Percentiles rank a stretch among this genome's conserved stretches.
Evolutionary conservation across 192 early-diverging fungal species (phyloP).

Genomic region (Kickxella alabastrina): DNA sequence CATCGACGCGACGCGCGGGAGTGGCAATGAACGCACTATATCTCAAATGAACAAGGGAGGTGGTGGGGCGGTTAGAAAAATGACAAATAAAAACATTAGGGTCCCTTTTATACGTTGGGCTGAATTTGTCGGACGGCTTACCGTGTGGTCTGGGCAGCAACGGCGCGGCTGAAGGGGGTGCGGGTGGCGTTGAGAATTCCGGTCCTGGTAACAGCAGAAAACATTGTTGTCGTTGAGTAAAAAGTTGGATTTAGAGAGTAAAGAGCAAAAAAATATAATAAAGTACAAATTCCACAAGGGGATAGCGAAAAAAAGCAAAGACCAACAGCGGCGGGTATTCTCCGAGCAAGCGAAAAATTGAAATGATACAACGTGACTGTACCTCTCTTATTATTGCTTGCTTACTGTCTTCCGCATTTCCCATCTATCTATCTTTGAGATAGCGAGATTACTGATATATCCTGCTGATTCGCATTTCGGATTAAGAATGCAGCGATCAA

Average conservation of each 20-base stretch:
- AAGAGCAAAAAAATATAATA: conserved; percentile 1
- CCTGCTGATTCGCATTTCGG: too few species aligned
- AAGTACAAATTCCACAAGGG: not conserved
- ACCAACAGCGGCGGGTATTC: too few species aligned
- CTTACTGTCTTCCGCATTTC: too few species aligned
- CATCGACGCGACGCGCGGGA: conserved; percentile 17
- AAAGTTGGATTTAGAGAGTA: conserved; percentile 1
- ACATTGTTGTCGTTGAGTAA: conserved; percentile 13
- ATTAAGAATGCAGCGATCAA: too few species aligned
- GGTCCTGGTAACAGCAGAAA: conserved; percentile 28
- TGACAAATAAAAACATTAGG: not conserved
- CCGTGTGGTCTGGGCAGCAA: conserved; percentile 21
- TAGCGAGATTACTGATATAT: too few species aligned
- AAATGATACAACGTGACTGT: too few species aligned
- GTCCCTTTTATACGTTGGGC: not conserved
- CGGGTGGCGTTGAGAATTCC: conserved; percentile 20
- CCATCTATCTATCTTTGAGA: too few species aligned
- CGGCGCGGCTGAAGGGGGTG: conserved; percentile 12
- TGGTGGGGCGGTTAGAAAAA: not conserved
- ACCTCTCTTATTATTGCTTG: too few species aligned
- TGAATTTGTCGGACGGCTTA: conserved; percentile 10
- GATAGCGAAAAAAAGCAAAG: not conserved
- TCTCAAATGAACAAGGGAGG: not conserved
- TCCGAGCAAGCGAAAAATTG: too few species aligned
- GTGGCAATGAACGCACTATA: conserved; percentile 50